A percentile compares a stretch with the other conserved stretches of the same genome.
These are phyloP conservation scores for Apiospora koreana DNA, from an alignment of 2,329 filamentous ascomycete species.

Conservation along the genomic window DNA sequence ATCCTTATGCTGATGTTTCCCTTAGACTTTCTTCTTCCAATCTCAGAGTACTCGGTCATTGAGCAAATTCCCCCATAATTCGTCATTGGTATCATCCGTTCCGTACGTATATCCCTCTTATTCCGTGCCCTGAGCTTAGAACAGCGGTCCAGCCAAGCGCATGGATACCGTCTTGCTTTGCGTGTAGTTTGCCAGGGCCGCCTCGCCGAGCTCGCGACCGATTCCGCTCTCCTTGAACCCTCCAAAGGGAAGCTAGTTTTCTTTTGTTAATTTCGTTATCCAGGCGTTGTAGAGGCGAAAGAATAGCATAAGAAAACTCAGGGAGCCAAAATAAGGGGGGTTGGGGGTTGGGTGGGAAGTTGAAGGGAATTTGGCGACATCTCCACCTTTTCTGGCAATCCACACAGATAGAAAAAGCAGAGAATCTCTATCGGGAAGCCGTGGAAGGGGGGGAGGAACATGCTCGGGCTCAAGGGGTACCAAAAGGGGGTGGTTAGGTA, in stretches of 20 bases:
- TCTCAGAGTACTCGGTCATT: neutral
- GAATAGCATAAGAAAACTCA: neutral
- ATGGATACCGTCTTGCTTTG: slow-evolving; percentile 68
- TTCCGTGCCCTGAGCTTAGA: neutral
- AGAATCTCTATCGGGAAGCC: neutral
- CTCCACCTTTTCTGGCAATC: neutral
- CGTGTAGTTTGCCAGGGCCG: slow-evolving; percentile 67
- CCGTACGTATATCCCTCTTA: neutral
- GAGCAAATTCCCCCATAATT: neutral
- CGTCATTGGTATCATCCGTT: neutral
- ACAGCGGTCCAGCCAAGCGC: slow-evolving; percentile 47
- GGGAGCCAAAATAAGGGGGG: neutral
- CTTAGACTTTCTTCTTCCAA: neutral
- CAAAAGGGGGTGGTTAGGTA: neutral
- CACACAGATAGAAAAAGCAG: neutral
- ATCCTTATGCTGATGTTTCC: neutral
- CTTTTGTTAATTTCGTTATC: too few species aligned
- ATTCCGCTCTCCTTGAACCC: slow-evolving; percentile 81
- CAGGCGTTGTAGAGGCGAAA: neutral
- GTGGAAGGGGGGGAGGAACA: neutral
- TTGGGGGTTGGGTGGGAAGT: neutral
- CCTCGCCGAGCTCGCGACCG: slow-evolving; percentile 74
- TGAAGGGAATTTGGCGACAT: neutral
- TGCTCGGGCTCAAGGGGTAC: neutral
- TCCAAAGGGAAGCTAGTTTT: slow-evolving; percentile 58